Percentiles rank a stretch among this genome's conserved stretches.
These are phyloP conservation scores for Suillus subalutaceus DNA, from an alignment of 768 basidiomycete species.

Conservation along the genomic window DNA sequence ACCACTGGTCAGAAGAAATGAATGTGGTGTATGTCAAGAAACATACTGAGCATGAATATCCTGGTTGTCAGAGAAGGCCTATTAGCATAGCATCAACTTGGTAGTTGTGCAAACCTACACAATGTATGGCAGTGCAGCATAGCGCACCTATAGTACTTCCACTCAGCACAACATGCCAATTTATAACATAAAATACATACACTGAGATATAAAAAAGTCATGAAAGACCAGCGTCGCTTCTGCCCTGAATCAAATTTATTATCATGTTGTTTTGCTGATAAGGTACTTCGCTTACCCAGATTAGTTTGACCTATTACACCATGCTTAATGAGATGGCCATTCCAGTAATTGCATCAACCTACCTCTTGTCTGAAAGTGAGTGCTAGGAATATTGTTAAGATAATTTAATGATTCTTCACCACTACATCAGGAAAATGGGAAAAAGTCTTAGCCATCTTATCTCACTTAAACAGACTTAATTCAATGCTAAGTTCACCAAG, in stretches of 20 bases:
- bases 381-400: neutral
- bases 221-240: neutral
- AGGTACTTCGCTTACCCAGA: neutral
- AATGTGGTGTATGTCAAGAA: neutral
- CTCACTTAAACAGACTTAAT: constrained; percentile 1
- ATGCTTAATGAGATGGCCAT: neutral
- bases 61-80: neutral
- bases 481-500: neutral
- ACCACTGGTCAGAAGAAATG: neutral
- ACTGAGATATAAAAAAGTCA: constrained; percentile 2
- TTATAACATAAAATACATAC: neutral
- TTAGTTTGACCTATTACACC: neutral
- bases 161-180: neutral
- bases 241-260: neutral
- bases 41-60: neutral
- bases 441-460: neutral
- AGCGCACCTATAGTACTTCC: neutral
- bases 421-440: neutral
- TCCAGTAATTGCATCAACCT: neutral
- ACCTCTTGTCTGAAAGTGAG: neutral
- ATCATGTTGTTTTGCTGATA: neutral
- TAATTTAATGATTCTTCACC: neutral
- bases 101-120: neutral
- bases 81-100: neutral
- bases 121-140: neutral